Conservation (phyloP, 495 filamentous ascomycete species). For the Hyaloscypha finlandica region DNA sequence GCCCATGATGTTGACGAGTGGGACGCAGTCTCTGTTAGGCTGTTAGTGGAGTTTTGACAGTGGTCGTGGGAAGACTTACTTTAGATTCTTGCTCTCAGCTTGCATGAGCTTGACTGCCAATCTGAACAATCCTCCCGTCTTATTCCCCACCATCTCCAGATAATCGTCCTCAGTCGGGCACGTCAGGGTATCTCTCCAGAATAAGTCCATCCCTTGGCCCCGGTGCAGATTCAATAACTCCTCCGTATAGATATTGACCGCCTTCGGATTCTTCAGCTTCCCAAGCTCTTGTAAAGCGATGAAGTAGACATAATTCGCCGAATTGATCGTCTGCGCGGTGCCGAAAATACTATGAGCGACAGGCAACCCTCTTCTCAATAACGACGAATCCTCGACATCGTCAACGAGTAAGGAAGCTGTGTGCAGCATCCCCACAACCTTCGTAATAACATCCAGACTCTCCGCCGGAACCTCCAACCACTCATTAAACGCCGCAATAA, state of each 20-base stretch:
- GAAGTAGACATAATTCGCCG: constrained; percentile 97
- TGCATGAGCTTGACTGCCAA: constrained; percentile 97
- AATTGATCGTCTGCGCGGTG: constrained; percentile 94
- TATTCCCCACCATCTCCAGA: constrained; percentile 97
- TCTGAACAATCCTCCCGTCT: constrained; percentile 94
- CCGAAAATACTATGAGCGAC: constrained; percentile 96
- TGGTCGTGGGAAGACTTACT: constrained; percentile 40
- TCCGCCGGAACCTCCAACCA: constrained; percentile 84
- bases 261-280: constrained; percentile 69
- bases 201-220: constrained; percentile 96
- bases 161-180: constrained; percentile 97
- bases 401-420: constrained; percentile 92
- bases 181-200: constrained; percentile 92
- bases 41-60: constrained; percentile 5
- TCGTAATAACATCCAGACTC: constrained; percentile 79
- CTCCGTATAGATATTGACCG: constrained; percentile 79
- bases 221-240: constrained; percentile 93
- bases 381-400: constrained; percentile 84
- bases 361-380: constrained; percentile 83
- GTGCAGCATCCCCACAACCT: constrained; percentile 90
- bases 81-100: constrained; percentile 68
- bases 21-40: constrained; percentile 65
- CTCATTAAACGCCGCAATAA: constrained; percentile 87
- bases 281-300: constrained; percentile 79
- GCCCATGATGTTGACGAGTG: constrained; percentile 86